Conservation (phyloP, 2,329 filamentous ascomycete genomes). For the Paramyrothecium sp. region DNA sequence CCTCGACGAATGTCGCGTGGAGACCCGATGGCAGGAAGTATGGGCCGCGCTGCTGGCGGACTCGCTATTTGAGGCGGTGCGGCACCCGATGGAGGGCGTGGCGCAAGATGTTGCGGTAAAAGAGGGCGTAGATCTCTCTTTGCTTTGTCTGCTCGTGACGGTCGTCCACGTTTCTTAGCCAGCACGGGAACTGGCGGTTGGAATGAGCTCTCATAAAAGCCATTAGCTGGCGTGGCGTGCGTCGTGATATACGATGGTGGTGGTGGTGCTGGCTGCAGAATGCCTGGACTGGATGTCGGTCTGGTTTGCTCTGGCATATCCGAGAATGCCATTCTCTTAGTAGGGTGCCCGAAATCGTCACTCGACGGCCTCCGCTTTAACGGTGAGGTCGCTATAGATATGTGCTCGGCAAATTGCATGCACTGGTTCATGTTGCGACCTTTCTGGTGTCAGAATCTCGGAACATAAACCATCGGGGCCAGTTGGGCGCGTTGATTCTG, state of each 20-base stretch:
- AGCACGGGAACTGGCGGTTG: slow-evolving; percentile 6
- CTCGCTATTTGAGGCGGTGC: background rate
- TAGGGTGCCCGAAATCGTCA: slow-evolving; percentile 27
- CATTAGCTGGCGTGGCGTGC: slow-evolving; percentile 19
- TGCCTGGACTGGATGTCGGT: background rate
- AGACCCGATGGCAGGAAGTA: slow-evolving; percentile 10
- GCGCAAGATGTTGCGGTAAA: slow-evolving; percentile 30
- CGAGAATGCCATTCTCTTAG: slow-evolving; percentile 28
- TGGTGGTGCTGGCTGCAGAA: background rate
- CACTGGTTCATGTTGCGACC: slow-evolving; percentile 48
- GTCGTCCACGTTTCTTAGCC: slow-evolving; percentile 44
- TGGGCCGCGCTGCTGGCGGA: slow-evolving; percentile 1
- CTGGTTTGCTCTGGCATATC: slow-evolving; percentile 4
- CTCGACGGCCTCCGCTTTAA: slow-evolving; percentile 34
- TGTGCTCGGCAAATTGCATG: slow-evolving; percentile 35
- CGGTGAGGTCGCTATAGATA: slow-evolving; percentile 27
- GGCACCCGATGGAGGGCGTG: slow-evolving; percentile 18
- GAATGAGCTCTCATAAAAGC: slow-evolving; percentile 4
- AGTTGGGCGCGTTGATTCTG: background rate
- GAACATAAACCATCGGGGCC: background rate
- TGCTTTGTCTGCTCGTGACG: slow-evolving; percentile 42
- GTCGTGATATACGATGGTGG: slow-evolving; percentile 14
- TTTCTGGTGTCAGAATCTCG: slow-evolving; percentile 14
- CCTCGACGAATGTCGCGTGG: background rate
- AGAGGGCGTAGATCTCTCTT: slow-evolving; percentile 25